These are phyloP conservation scores for Kwoniella sp. DNA, from an alignment of 768 basidiomycete genomes.

Conservation along the genomic window DNA sequence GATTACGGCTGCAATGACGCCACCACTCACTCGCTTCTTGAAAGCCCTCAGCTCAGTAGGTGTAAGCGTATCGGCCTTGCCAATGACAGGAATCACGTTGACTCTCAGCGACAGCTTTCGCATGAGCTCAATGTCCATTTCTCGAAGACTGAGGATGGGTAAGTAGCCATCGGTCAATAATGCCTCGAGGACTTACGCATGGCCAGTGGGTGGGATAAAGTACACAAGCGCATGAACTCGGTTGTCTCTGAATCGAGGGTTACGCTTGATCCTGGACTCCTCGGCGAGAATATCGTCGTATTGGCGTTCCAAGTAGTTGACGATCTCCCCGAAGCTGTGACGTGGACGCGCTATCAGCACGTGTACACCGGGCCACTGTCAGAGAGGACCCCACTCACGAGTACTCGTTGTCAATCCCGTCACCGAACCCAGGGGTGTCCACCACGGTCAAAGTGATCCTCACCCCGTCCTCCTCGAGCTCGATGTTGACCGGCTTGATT, in stretches of 20 bases:
- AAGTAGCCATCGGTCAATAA: neutral
- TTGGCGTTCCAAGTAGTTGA: conserved; percentile 93
- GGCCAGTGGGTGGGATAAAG: conserved; percentile 81
- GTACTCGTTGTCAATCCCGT: conserved; percentile 98
- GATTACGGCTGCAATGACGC: neutral
- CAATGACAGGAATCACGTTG: conserved; percentile 95
- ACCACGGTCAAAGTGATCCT: conserved; percentile 97
- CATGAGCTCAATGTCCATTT: conserved; percentile 99
- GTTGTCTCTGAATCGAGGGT: conserved; percentile 98
- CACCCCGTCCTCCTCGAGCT: conserved; percentile 97
- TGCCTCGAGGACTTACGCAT: conserved; percentile 32
- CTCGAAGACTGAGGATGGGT: conserved; percentile 60
- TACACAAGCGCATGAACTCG: conserved; percentile 92
- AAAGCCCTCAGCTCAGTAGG: conserved; percentile 88
- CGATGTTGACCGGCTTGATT: conserved; percentile 92
- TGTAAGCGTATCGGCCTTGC: conserved; percentile 93
- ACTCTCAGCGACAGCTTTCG: conserved; percentile 93
- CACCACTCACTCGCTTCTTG: conserved; percentile 70
- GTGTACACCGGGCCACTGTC: too few species aligned
- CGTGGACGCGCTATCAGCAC: neutral
- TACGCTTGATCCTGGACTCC: conserved; percentile 98
- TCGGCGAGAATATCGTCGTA: conserved; percentile 98
- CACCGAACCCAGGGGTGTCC: conserved; percentile 97
- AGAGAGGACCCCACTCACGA: conserved; percentile 60
- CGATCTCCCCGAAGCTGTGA: conserved; percentile 88